phyloP scores from a whole-genome alignment of 495 filamentous ascomycete species.

The Aspergillus egyptiacus region DNA sequence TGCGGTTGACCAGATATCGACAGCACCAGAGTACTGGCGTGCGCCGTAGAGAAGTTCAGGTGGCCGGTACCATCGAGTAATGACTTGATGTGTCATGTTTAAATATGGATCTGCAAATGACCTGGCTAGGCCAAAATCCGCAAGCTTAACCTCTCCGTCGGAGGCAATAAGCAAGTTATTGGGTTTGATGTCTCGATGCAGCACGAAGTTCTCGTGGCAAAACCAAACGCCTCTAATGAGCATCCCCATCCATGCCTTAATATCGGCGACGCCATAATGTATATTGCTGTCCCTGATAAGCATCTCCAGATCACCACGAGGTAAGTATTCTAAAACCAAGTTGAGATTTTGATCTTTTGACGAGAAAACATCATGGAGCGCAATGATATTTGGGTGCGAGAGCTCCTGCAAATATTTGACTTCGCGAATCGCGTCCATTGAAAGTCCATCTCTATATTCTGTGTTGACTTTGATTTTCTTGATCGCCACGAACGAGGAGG shows the following conservation, averaged over 20 bases:
- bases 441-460: constrained; percentile 77
- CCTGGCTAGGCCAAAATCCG: constrained; percentile 94
- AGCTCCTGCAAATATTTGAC: constrained; percentile 92
- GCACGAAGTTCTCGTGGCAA: constrained; percentile 88
- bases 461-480: constrained; percentile 97
- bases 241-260: constrained; percentile 99
- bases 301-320: constrained; percentile 85
- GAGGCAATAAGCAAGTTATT: constrained; percentile 95
- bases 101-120: constrained; percentile 82
- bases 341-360: constrained; percentile 92
- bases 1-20: constrained; percentile 95
- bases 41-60: constrained; percentile 91
- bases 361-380: constrained; percentile 83
- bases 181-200: constrained; percentile 98
- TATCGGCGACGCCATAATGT: constrained; percentile 70
- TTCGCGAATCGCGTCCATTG: constrained; percentile 91
- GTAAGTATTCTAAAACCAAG: constrained; percentile 88
- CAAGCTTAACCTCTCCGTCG: constrained; percentile 88
- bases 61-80: constrained; percentile 94
- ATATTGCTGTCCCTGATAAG: constrained; percentile 82
- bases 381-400: constrained; percentile 93
- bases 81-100: constrained; percentile 88
- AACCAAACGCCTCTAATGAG: constrained; percentile 88
- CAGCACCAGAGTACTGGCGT: constrained; percentile 78
- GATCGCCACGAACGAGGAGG: constrained; percentile 73